Conservation (phyloP, 1,284 basidiomycete species). For the Ceratobasidium sp. region DNA sequence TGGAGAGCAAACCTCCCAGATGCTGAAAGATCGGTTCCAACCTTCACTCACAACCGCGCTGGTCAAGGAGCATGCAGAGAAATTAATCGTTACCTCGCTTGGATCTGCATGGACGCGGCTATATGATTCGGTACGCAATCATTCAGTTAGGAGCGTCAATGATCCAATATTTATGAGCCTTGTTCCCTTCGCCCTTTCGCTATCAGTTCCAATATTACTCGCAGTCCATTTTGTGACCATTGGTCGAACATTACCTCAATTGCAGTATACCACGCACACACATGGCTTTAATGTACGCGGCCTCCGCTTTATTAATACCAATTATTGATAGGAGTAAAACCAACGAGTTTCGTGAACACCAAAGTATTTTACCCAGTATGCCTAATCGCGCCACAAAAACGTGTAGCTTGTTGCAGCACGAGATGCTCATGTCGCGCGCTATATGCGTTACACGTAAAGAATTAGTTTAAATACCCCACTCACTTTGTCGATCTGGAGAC, state of each 20-base stretch:
- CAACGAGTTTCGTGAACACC: neutral
- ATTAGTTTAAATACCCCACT: too few species aligned
- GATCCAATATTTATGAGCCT: conserved; percentile 8
- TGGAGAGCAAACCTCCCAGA: conserved; percentile 89
- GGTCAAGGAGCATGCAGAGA: conserved; percentile 89
- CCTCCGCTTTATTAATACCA: conserved; percentile 21
- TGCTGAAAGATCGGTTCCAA: conserved; percentile 94
- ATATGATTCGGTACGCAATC: conserved; percentile 83
- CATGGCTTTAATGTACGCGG: conserved; percentile 10
- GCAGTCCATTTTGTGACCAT: conserved; percentile 66
- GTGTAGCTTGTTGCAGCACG: too few species aligned
- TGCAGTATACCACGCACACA: conserved; percentile 6
- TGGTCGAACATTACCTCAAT: conserved; percentile 7
- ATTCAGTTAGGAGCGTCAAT: conserved; percentile 10
- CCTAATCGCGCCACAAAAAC: neutral
- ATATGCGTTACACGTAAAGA: too few species aligned
- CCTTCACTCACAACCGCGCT: conserved; percentile 88
- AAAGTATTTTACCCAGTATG: neutral
- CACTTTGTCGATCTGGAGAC: too few species aligned
- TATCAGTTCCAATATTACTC: conserved; percentile 83
- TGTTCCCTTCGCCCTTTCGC: neutral
- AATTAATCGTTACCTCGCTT: conserved; percentile 86
- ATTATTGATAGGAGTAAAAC: neutral
- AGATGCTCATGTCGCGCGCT: too few species aligned
- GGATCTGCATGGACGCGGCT: conserved; percentile 93